Conservation (phyloP, 148 eudicot species). For the Beta vulgaris region DNA sequence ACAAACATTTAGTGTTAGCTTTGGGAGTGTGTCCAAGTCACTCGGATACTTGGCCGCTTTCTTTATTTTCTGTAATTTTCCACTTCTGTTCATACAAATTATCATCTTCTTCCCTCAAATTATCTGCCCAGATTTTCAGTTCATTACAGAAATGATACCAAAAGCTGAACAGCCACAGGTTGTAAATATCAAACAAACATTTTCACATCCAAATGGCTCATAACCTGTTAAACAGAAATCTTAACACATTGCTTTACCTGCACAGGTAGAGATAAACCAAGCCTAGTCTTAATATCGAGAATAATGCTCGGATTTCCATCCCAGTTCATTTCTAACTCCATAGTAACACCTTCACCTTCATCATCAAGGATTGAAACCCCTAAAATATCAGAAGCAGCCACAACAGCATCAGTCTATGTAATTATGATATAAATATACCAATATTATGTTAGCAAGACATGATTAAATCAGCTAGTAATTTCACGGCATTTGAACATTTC, state of each 20-base stretch:
- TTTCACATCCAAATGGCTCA: not conserved
- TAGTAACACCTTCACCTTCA: conserved; percentile 71
- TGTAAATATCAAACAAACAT: not conserved
- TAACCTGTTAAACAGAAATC: not conserved
- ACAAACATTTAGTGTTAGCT: no score
- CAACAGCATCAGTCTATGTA: not conserved
- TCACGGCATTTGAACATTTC: not conserved
- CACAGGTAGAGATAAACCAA: conserved; percentile 86
- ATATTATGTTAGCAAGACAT: not conserved
- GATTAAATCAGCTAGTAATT: not conserved
- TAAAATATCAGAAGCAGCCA: conserved; percentile 25
- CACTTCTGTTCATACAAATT: no score
- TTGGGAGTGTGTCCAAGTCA: no score
- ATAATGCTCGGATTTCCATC: conserved; percentile 95
- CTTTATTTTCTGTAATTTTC: no score
- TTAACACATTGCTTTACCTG: conserved; percentile 49
- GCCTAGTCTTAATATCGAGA: conserved; percentile 90
- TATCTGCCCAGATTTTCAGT: no score
- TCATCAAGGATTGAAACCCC: conserved; percentile 84
- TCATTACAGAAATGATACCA: no score
- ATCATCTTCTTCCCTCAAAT: no score
- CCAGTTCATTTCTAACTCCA: conserved; percentile 98
- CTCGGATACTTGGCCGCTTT: no score
- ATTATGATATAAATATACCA: not conserved
- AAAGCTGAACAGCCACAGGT: not conserved